Conservation (phyloP, 305 asterid genomes). For the Andrographis paniculata region DNA sequence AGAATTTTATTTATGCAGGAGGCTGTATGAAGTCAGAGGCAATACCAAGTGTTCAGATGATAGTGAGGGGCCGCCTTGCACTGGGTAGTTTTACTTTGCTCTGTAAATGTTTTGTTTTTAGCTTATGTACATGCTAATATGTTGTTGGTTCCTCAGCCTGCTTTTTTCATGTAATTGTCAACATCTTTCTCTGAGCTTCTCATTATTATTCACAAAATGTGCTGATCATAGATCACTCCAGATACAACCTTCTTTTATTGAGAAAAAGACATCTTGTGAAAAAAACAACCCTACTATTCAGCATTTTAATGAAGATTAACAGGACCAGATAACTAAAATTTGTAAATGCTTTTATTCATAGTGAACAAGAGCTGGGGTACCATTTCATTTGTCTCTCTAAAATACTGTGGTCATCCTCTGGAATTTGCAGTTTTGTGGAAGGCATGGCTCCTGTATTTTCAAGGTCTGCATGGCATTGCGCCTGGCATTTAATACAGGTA, state of each 20-base stretch:
- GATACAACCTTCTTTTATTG: too few relatives aligned
- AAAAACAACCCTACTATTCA: too few relatives aligned
- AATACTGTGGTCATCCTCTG: slow-evolving; percentile 14
- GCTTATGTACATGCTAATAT: too few relatives aligned
- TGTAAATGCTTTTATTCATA: background rate
- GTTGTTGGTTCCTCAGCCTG: too few relatives aligned
- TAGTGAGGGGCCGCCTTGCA: slow-evolving; percentile 94
- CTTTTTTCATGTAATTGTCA: too few relatives aligned
- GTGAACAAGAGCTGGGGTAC: slow-evolving; percentile 1
- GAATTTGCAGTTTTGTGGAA: slow-evolving; percentile 78
- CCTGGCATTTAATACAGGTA: slow-evolving; percentile 99
- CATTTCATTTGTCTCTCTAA: slow-evolving; percentile 5
- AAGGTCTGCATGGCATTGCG: slow-evolving; percentile 93
- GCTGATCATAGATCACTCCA: too few relatives aligned
- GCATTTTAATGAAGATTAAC: too few relatives aligned
- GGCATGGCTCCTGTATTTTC: slow-evolving; percentile 99
- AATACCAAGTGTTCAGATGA: slow-evolving; percentile 72
- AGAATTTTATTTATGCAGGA: slow-evolving; percentile 41
- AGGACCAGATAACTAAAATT: too few relatives aligned
- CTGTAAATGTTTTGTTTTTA: background rate
- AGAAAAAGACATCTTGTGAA: too few relatives aligned
- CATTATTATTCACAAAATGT: too few relatives aligned
- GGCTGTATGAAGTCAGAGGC: slow-evolving; percentile 85
- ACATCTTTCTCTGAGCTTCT: too few relatives aligned
- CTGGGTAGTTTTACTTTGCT: slow-evolving; percentile 47